Base-by-base conservation (phyloP, 441 rosid species). In the Omphalea diandra region DNA sequence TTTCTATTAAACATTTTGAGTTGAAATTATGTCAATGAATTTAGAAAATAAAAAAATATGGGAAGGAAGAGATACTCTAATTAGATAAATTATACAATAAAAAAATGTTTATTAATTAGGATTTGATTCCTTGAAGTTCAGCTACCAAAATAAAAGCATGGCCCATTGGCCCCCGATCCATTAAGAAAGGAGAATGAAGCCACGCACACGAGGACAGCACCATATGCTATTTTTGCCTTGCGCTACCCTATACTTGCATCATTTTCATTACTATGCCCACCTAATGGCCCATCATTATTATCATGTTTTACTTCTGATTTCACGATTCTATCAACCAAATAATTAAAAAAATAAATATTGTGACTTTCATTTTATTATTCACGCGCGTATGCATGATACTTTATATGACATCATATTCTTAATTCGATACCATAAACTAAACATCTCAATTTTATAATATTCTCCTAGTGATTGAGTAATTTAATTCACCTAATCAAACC, bases 151-250 rank as follows among this genome's bases (percentile, higher is more conserved):
- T 32, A 50, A 63, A 11, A 27, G 46, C 69, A 20, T n/a, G n/a
- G n/a, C n/a, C n/a, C n/a, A 33, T 18, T 55, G 72, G 43, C 58
- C 62, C 78, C 66, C 29, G 40, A 43, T 6, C 15, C 1, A n/a
- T 41, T 38, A 69, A 40, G 70, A 36, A 27, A 4, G 68, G 74
- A 73, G 84, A 80, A 84, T 73, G 87, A 84, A 79, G 85, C 84
- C 87, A 85, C 72, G 87, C 91, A 80, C 87, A 85, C 91, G 87
- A 80, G 88, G 88, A 87, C 86, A 65, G 40, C 81, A 76, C 83
- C 88, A 80, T 73, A 69, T 68, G 70, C 70, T 65, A 72, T 67
- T 71, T 69, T 35, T 60, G 33, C 55, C 66, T 76, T 65, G 68
- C 59, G 61, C 71, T 71, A 73, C 65, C 78, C 46, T 44, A 9